Conservation (phyloP, 2,329 filamentous ascomycete genomes). For the Alternaria arbusti region DNA sequence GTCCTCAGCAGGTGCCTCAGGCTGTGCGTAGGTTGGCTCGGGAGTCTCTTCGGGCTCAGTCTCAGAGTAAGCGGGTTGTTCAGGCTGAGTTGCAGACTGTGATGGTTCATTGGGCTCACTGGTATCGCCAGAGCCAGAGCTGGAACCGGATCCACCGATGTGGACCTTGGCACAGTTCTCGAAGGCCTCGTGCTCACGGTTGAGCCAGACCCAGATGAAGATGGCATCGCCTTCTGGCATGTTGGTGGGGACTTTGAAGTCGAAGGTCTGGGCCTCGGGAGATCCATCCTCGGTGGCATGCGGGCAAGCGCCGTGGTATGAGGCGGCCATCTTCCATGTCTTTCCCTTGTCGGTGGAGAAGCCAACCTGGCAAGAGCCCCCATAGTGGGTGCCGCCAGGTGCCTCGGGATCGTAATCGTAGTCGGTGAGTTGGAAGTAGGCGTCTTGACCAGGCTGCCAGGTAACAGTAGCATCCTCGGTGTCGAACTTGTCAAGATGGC, state of each 20-base stretch:
- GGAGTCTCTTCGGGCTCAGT: slow-evolving; percentile 15
- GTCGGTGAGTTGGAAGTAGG: slow-evolving; percentile 47
- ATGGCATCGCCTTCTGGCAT: slow-evolving; percentile 51
- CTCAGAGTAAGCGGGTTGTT: slow-evolving; percentile 12
- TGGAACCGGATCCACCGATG: slow-evolving; percentile 40
- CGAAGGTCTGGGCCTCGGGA: slow-evolving; percentile 52
- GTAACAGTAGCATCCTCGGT: slow-evolving; percentile 52
- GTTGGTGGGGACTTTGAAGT: slow-evolving; percentile 54
- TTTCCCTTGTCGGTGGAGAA: slow-evolving; percentile 53
- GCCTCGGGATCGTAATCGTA: slow-evolving; percentile 42
- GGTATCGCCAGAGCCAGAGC: slow-evolving; percentile 17
- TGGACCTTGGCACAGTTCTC: slow-evolving; percentile 55
- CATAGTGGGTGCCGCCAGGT: slow-evolving; percentile 52
- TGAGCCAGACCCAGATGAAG: slow-evolving; percentile 58
- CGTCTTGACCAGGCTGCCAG: slow-evolving; percentile 52
- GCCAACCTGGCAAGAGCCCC: slow-evolving; percentile 57
- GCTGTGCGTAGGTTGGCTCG: slow-evolving; percentile 3
- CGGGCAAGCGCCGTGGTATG: slow-evolving; percentile 57
- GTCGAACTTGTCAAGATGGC: slow-evolving; percentile 53
- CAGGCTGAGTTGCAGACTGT: slow-evolving; percentile 19
- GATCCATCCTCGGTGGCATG: slow-evolving; percentile 48
- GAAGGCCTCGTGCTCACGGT: slow-evolving; percentile 55
- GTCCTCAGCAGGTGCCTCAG: slow-evolving; percentile 5
- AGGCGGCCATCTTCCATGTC: slow-evolving; percentile 54
- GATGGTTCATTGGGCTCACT: slow-evolving; percentile 13